Evolutionary conservation across 2,329 filamentous ascomycete species (phyloP).

Genomic region (Aspergillus ustus): DNA sequence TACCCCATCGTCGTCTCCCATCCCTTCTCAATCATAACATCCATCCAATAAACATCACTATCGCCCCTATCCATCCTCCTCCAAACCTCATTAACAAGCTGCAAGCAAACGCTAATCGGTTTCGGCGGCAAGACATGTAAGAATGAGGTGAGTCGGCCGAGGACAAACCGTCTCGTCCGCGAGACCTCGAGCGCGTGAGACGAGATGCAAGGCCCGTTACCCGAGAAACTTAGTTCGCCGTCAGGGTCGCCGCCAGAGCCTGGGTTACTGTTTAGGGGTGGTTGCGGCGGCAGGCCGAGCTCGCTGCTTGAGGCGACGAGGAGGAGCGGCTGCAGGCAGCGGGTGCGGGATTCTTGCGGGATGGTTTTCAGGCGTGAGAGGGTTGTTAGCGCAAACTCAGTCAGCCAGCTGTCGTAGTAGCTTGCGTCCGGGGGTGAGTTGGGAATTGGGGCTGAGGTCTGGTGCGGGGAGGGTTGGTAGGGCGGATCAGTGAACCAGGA

Average conservation of each 20-base stretch:
- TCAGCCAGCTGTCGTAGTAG: conserved; percentile 49
- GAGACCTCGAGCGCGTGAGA: conserved; percentile 52
- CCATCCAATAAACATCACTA: conserved; percentile 57
- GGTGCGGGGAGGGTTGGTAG: conserved; percentile 14
- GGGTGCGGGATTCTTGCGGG: conserved; percentile 57
- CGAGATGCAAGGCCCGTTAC: conserved; percentile 33
- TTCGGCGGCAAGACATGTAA: conserved; percentile 56
- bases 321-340: conserved; percentile 59
- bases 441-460: conserved; percentile 26
- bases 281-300: conserved; percentile 49
- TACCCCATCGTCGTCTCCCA: conserved; percentile 62
- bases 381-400: conserved; percentile 56
- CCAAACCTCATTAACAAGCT: conserved; percentile 60
- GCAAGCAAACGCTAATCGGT: conserved; percentile 55
- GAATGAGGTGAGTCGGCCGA: conserved; percentile 53
- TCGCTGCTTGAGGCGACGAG: conserved; percentile 57
- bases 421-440: conserved; percentile 21
- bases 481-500: conserved; percentile 24
- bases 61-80: conserved; percentile 54
- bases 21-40: conserved; percentile 61
- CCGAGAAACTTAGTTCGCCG: not conserved
- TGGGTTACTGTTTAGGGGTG: not conserved
- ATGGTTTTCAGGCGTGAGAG: conserved; percentile 55
- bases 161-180: conserved; percentile 54
- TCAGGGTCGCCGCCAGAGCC: not conserved